Conservation (phyloP, 2,329 filamentous ascomycete species). For the Fusarium lateritium region DNA sequence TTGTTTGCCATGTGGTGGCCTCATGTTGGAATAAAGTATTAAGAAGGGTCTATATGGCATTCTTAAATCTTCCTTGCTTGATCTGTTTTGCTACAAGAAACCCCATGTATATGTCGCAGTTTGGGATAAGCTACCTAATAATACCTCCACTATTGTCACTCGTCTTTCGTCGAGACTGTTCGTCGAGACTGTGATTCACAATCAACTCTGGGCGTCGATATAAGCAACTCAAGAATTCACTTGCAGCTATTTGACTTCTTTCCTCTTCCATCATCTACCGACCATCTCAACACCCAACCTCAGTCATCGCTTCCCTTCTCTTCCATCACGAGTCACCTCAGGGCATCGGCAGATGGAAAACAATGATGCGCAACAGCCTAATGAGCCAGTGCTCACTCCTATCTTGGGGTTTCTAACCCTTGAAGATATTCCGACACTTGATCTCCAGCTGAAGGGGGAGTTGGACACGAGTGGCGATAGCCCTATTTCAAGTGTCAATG, state of each 20-base stretch:
- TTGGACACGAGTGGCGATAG: background rate
- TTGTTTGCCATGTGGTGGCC: background rate
- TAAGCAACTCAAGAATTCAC: background rate
- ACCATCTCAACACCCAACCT: background rate
- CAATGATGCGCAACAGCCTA: background rate
- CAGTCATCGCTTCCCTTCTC: background rate
- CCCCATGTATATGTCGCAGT: background rate
- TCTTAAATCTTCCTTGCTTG: background rate
- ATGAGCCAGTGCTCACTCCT: conserved; percentile 11
- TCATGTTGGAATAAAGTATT: background rate
- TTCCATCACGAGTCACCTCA: background rate
- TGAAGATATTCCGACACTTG: conserved; percentile 11
- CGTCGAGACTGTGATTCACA: conserved; percentile 22
- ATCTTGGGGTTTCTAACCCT: background rate
- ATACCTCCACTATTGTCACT: background rate
- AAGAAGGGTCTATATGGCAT: background rate
- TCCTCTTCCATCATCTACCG: background rate
- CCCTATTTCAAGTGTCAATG: background rate
- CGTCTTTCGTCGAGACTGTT: background rate
- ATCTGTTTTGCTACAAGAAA: background rate
- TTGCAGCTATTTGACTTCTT: background rate
- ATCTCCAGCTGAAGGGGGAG: conserved; percentile 1
- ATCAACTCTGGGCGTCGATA: background rate
- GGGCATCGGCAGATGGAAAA: conserved; percentile 14
- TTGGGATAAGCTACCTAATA: background rate